A percentile compares a stretch with the other conserved stretches of the same genome.
phyloP scores from a whole-genome alignment of 1,284 basidiomycete genomes.

The Volvariella volvacea region DNA sequence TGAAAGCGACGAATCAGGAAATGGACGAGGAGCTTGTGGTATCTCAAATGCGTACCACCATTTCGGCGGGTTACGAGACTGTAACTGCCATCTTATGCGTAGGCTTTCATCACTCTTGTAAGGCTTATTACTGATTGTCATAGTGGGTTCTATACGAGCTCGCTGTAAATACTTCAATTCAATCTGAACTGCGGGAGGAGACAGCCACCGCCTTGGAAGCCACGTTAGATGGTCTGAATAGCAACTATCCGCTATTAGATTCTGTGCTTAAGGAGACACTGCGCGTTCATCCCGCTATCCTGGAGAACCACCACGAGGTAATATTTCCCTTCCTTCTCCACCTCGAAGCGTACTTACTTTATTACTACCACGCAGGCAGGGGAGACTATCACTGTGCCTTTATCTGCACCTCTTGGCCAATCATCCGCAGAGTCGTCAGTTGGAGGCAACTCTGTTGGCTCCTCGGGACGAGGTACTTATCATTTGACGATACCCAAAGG shows the following conservation, averaged over 20 bases:
- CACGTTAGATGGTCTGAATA: slow-evolving; percentile 43
- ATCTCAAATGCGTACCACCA: slow-evolving; percentile 52
- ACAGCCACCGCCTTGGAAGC: slow-evolving; percentile 33
- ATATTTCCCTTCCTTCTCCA: neutral
- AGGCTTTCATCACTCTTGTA: slow-evolving; percentile 12
- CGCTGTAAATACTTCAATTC: slow-evolving; percentile 35
- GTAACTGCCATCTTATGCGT: slow-evolving; percentile 49
- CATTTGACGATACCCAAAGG: slow-evolving; percentile 47
- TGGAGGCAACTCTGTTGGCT: too few species aligned
- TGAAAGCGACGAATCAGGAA: slow-evolving; percentile 29
- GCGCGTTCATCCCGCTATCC: slow-evolving; percentile 50
- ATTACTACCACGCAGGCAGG: slow-evolving; percentile 27
- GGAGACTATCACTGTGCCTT: slow-evolving; percentile 39
- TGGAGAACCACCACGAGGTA: slow-evolving; percentile 56
- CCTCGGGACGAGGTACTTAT: slow-evolving; percentile 28
- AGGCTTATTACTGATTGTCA: too few species aligned
- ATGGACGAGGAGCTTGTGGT: slow-evolving; percentile 44
- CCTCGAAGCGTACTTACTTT: neutral
- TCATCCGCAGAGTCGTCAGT: too few species aligned
- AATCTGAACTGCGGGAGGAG: slow-evolving; percentile 44
- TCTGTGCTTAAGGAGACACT: slow-evolving; percentile 51
- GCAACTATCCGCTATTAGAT: slow-evolving; percentile 42
- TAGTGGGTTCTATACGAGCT: slow-evolving; percentile 60
- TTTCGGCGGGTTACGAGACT: slow-evolving; percentile 60
- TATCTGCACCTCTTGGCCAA: slow-evolving; percentile 30